A percentile compares a stretch with the other conserved stretches of the same genome.
These are phyloP conservation scores for Ichthyophthirius multifiliis DNA, from an alignment of 169 alveolate genomes.

Conservation along the genomic window DNA sequence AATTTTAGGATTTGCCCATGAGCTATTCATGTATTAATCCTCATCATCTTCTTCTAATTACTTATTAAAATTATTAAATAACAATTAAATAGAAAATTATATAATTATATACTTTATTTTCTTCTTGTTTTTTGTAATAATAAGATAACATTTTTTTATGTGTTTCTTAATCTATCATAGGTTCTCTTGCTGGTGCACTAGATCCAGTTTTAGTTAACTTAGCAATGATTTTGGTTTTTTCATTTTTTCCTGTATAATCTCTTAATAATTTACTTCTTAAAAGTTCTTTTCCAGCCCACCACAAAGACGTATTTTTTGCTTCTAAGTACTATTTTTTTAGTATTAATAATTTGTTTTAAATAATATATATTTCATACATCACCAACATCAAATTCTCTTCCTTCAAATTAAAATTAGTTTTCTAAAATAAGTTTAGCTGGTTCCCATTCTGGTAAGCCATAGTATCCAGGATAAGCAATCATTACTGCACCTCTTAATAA, in stretches of 20 bases:
- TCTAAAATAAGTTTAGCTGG: slow-evolving; percentile 87
- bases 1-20: slow-evolving; percentile 94
- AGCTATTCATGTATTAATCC: slow-evolving; percentile 90
- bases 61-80: background rate
- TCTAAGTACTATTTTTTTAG: slow-evolving; percentile 62
- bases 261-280: slow-evolving; percentile 76
- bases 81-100: too few species aligned
- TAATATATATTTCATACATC: slow-evolving; percentile 16
- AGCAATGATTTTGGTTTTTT: slow-evolving; percentile 92
- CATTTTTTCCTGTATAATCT: slow-evolving; percentile 91
- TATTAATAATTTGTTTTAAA: background rate
- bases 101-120: slow-evolving; percentile 67
- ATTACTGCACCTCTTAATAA: slow-evolving; percentile 88
- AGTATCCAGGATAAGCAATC: slow-evolving; percentile 95
- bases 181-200: slow-evolving; percentile 97
- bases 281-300: slow-evolving; percentile 97
- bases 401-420: slow-evolving; percentile 79
- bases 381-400: slow-evolving; percentile 52
- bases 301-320: slow-evolving; percentile 81
- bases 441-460: slow-evolving; percentile 93
- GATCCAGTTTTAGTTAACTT: slow-evolving; percentile 87
- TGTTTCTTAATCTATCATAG: slow-evolving; percentile 93
- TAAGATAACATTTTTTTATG: slow-evolving; percentile 94
- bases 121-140: slow-evolving; percentile 92
- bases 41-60: slow-evolving; percentile 90